Percentiles rank a stretch among this genome's conserved stretches.
These are phyloP conservation scores for Sambucus nigra DNA, from an alignment of 129 eudicot species.

Conservation along the genomic window DNA sequence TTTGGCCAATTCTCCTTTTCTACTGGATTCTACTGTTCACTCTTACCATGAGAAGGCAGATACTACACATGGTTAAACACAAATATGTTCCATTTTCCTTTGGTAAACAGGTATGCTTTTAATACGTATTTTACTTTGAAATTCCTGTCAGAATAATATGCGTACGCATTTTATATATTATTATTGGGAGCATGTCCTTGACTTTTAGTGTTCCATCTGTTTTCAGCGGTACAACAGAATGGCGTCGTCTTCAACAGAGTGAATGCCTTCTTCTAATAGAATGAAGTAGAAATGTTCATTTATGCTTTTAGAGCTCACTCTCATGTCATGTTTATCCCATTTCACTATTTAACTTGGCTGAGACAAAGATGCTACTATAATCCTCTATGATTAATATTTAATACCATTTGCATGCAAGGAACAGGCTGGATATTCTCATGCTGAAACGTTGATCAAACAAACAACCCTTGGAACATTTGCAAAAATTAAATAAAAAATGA, in stretches of 20 bases:
- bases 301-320: too few relatives aligned
- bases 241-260: conserved; percentile 31
- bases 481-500: too few relatives aligned
- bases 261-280: conserved; percentile 42
- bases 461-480: too few relatives aligned
- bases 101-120: conserved; percentile 60
- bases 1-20: conserved; percentile 90
- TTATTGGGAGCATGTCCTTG: too few relatives aligned
- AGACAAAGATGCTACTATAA: too few relatives aligned
- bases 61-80: conserved; percentile 84
- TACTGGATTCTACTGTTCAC: conserved; percentile 76
- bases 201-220: background rate
- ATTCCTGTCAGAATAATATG: background rate
- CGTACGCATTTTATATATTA: background rate
- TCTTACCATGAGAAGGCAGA: conserved; percentile 91
- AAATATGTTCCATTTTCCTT: conserved; percentile 83
- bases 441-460: too few relatives aligned
- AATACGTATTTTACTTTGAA: background rate
- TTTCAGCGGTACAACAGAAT: conserved; percentile 45
- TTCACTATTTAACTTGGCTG: too few relatives aligned
- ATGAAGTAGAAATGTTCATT: too few relatives aligned
- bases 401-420: too few relatives aligned
- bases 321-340: too few relatives aligned
- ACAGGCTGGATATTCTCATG: too few relatives aligned
- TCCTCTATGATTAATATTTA: too few relatives aligned